Base-by-base conservation (phyloP, 2,329 filamentous ascomycete species). In the Aureobasidium sp. region DNA sequence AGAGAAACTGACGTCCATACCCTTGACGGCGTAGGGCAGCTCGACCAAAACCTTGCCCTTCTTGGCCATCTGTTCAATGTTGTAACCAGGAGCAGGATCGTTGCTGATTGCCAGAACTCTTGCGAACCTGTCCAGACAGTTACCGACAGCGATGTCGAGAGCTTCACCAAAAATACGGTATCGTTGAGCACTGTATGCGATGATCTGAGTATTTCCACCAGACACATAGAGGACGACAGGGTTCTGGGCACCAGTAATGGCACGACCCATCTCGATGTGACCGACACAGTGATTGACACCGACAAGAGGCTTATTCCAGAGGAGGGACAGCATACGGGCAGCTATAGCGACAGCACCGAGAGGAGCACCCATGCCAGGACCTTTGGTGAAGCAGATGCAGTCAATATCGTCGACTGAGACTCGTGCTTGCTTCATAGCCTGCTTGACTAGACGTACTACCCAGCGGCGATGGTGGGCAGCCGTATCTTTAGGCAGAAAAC, bases 91-190 rank as follows among this genome's bases (percentile, higher is more conserved):
- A 1, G 94, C 94, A 0, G 94, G 94, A 74, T 99, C 93, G 74
- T 99, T 99, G 73, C 88, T 88, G 71, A 99, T 97, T 68, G 84
- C 84, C 52, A 99, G 82, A 3, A 92, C 96, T 69, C 94, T 86
- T 36, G 94, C 94, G 73, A 99, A 97, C 37, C 94, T 86, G 75
- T 99, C 94, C 51, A 99, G 85, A 73, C 94, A 97, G 77, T 99
- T 99, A 5, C 94, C 94, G 12, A 99, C 93, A 15, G 94, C 94
- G 67, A 97, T 97, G 73, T 99, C 94, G 57, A 99, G 86, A 1
- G 94, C 92, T 78, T 99, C 94, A 65, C 94, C 94, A 74, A 99
- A 99, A 73, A 99, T 99, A 63, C 94, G 88, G 78, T 99, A 99
- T 63, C 93, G 84, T 73, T 92, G 90, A 66, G 93, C 89, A 39